phyloP scores from a whole-genome alignment of 352 stramenopile genomes.

The Pelagophyceae sp. region DNA sequence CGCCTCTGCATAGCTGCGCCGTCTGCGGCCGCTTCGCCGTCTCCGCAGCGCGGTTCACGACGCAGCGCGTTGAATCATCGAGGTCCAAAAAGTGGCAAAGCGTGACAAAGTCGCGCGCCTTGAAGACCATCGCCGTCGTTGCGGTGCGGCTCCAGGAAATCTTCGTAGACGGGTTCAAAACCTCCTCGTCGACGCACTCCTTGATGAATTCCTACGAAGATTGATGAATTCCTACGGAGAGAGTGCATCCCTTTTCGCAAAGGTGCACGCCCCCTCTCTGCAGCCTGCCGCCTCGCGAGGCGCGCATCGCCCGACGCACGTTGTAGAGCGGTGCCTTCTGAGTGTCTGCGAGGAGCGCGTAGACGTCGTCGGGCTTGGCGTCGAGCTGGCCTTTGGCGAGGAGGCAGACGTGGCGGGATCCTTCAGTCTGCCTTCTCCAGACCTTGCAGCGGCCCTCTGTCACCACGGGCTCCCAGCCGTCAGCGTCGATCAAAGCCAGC shows the following conservation, averaged over 20 bases:
- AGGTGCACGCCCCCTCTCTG: no score
- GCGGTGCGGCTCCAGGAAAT: slow-evolving; percentile 11
- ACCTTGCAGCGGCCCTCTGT: background rate
- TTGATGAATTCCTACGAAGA: slow-evolving; percentile 2
- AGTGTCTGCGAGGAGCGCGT: background rate
- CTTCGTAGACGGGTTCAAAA: background rate
- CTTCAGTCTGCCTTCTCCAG: background rate
- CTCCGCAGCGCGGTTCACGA: background rate
- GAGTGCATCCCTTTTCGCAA: no score
- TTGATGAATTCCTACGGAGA: no score
- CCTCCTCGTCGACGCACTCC: background rate
- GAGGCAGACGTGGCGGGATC: background rate
- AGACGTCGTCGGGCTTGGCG: background rate
- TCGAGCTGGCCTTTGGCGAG: slow-evolving; percentile 5
- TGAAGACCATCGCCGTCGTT: background rate
- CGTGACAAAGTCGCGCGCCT: slow-evolving; percentile 11
- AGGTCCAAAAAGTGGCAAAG: slow-evolving; percentile 13
- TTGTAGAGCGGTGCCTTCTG: background rate
- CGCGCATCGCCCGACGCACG: no score
- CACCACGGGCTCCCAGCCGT: background rate
- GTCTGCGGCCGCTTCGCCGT: background rate
- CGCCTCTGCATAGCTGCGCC: background rate
- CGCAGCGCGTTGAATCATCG: background rate
- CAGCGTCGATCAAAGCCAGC: background rate
- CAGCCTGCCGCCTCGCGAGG: no score